Conservation (phyloP, 2,329 filamentous ascomycete genomes). For the Penicillium sp. region DNA sequence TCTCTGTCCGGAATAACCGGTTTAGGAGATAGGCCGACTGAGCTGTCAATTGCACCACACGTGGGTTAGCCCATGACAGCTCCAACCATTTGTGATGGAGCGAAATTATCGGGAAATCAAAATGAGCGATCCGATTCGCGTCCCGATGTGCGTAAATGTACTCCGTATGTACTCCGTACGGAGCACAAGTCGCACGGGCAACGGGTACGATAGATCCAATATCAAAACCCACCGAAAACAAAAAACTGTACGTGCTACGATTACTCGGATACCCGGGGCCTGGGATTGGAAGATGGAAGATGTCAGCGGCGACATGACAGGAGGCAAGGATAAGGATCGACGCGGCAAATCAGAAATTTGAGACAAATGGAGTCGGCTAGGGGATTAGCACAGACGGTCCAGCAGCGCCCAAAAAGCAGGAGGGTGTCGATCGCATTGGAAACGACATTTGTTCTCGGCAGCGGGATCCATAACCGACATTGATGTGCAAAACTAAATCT, state of each 20-base stretch:
- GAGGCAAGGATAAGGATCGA: background rate
- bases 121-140: background rate
- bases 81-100: background rate
- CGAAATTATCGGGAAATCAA: background rate
- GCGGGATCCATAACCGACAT: background rate
- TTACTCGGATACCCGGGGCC: background rate
- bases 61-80: background rate
- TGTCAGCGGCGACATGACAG: background rate
- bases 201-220: slow-evolving; percentile 3
- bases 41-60: background rate
- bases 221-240: slow-evolving; percentile 1
- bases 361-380: slow-evolving; percentile 1
- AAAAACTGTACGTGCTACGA: background rate
- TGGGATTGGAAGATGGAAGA: background rate
- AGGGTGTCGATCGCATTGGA: slow-evolving; percentile 2
- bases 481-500: slow-evolving; percentile 17
- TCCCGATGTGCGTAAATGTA: background rate
- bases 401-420: background rate
- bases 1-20: background rate
- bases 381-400: background rate
- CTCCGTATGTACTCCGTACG: too few species aligned
- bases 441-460: slow-evolving; percentile 1
- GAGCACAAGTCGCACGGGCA: background rate
- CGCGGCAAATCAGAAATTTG: background rate
- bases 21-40: background rate